Evolutionary conservation across 805 yeast genomes (phyloP).

Genomic region (Blastobotrys parvus): DNA sequence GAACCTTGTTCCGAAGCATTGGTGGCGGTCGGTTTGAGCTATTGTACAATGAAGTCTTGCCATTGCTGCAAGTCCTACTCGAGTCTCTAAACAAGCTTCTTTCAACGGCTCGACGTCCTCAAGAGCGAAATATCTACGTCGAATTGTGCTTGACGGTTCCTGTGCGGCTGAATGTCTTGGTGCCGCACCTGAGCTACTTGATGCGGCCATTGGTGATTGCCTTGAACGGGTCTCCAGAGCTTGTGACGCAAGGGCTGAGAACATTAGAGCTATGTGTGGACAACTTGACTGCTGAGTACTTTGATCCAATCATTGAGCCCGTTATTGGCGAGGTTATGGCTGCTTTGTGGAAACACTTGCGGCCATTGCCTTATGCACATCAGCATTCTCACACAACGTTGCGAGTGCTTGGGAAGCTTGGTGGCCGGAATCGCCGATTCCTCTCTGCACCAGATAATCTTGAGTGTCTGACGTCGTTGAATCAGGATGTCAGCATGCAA

Average conservation of each 20-base stretch:
- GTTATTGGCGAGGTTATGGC: constrained; percentile 91
- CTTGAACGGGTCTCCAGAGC: constrained; percentile 79
- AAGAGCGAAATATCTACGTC: constrained; percentile 88
- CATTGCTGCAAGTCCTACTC: constrained; percentile 74
- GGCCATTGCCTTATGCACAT: constrained; percentile 90
- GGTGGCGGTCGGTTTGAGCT: constrained; percentile 96
- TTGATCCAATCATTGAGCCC: constrained; percentile 95
- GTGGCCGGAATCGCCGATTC: constrained; percentile 89
- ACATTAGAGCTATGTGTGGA: constrained; percentile 95
- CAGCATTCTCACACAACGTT: constrained; percentile 93
- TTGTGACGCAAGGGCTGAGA: constrained; percentile 88
- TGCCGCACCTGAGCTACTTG: constrained; percentile 81
- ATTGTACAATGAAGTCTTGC: constrained; percentile 86
- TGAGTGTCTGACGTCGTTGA: constrained; percentile 39
- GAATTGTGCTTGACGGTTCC: constrained; percentile 95
- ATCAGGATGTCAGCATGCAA: constrained; percentile 61
- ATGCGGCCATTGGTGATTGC: constrained; percentile 92
- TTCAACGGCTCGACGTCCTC: constrained; percentile 74
- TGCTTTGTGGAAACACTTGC: constrained; percentile 82
- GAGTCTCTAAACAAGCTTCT: constrained; percentile 81
- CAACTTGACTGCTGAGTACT: constrained; percentile 89
- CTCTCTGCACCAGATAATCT: constrained; percentile 68
- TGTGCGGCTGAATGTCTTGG: constrained; percentile 84
- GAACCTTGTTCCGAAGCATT: constrained; percentile 86
- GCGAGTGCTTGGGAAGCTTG: constrained; percentile 86